Percentiles rank a stretch among this genome's conserved stretches.
Conservation (phyloP, 23 red algal species). For the Chondrus crispus region DNA sequence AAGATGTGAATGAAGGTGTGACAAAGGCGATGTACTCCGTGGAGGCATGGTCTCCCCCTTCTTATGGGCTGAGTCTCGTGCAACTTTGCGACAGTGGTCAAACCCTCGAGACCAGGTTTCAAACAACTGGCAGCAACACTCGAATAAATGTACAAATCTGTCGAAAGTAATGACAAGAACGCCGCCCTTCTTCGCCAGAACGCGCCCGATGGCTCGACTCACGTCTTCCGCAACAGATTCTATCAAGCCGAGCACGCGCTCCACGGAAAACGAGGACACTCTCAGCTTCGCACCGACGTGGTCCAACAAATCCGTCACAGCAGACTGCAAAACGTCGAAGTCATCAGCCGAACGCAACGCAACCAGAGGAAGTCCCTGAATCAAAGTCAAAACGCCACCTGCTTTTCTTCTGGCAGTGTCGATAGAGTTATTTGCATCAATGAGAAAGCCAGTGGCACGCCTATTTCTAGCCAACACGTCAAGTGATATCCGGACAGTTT, state of each 20-base stretch:
- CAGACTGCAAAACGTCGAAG: slow-evolving; percentile 12
- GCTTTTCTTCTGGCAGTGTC: slow-evolving; percentile 33
- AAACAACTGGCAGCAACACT: slow-evolving; percentile 51
- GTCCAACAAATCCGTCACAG: slow-evolving; percentile 14
- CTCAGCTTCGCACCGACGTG: slow-evolving; percentile 51
- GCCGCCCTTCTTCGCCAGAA: slow-evolving; percentile 23
- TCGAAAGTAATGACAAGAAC: slow-evolving; percentile 27
- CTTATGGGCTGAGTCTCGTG: slow-evolving; percentile 19
- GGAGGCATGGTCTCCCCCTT: slow-evolving; percentile 31
- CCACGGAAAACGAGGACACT: slow-evolving; percentile 45
- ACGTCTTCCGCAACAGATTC: slow-evolving; percentile 42
- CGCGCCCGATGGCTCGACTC: neutral
- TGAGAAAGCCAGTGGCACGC: slow-evolving; percentile 41
- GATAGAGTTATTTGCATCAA: slow-evolving; percentile 4
- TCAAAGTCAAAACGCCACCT: slow-evolving; percentile 20
- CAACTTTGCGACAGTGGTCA: slow-evolving; percentile 54
- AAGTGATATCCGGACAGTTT: slow-evolving; percentile 22
- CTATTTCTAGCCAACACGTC: slow-evolving; percentile 50
- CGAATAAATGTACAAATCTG: slow-evolving; percentile 1
- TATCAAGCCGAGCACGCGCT: slow-evolving; percentile 30
- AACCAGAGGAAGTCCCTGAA: slow-evolving; percentile 50
- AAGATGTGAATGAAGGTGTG: slow-evolving; percentile 31
- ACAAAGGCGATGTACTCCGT: slow-evolving; percentile 11
- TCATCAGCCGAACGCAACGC: slow-evolving; percentile 49
- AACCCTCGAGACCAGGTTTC: slow-evolving; percentile 46